These are phyloP conservation scores for Posidonia oceanica DNA, from an alignment of 116 monocot species.

Conservation along the genomic window DNA sequence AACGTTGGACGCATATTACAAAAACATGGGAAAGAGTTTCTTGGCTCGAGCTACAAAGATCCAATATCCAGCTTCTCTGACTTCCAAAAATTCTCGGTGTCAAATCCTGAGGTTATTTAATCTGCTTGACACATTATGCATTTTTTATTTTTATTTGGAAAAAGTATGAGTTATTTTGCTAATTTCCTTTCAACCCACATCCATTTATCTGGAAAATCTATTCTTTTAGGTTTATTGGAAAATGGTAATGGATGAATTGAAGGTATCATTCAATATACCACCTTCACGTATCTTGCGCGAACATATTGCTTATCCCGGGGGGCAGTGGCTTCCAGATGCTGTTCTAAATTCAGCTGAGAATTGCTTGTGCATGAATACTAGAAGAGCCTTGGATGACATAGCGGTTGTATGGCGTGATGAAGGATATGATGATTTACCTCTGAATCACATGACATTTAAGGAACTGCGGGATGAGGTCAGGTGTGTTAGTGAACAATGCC, in stretches of 20 bases:
- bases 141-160: background rate
- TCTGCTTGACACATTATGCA: background rate
- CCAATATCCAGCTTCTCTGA: conserved; percentile 76
- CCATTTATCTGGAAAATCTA: background rate
- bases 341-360: conserved; percentile 63
- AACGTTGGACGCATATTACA: conserved; percentile 73
- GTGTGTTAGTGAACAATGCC: conserved; percentile 29
- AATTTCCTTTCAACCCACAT: background rate
- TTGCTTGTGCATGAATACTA: conserved; percentile 62
- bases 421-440: conserved; percentile 54
- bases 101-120: conserved; percentile 68
- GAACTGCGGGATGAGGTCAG: conserved; percentile 67
- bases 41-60: conserved; percentile 69
- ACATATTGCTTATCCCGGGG: conserved; percentile 52
- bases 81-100: conserved; percentile 71
- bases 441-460: conserved; percentile 56
- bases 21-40: conserved; percentile 54
- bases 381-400: conserved; percentile 46
- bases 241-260: conserved; percentile 71
- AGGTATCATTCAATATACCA: conserved; percentile 43
- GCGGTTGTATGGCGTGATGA: conserved; percentile 85
- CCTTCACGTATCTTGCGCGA: conserved; percentile 67
- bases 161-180: too few species aligned
- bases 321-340: conserved; percentile 77
- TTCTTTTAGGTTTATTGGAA: conserved; percentile 69